Percentiles rank a stretch among this genome's conserved stretches.
Evolutionary conservation across 1,284 basidiomycete species (phyloP).

Genomic region (Marasmius sp.): DNA sequence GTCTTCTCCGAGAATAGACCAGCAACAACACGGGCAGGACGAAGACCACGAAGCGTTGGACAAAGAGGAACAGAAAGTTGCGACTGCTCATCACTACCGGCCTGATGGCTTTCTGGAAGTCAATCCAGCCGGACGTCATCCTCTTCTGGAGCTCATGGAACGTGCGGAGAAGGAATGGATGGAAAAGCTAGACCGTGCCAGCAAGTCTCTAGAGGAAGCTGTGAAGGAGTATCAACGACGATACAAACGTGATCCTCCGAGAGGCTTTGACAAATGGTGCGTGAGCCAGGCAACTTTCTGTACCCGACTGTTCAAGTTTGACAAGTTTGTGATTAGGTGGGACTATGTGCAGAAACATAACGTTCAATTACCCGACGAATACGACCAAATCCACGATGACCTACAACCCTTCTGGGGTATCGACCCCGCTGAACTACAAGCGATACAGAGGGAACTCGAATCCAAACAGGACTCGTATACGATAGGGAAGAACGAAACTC

Average conservation of each 20-base stretch:
- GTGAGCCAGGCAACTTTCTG: constrained; percentile 6
- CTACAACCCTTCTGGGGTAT: constrained; percentile 54
- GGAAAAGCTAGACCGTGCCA: constrained; percentile 49
- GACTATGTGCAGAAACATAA: constrained; percentile 51
- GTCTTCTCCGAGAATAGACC: too few species aligned
- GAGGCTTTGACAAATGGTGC: constrained; percentile 55
- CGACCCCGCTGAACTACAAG: constrained; percentile 37
- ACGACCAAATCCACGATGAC: constrained; percentile 50
- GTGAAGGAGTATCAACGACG: constrained; percentile 54
- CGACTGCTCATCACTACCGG: constrained; percentile 17
- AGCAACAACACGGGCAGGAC: not conserved
- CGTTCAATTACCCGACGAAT: constrained; percentile 57
- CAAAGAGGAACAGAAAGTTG: not conserved
- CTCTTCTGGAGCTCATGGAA: constrained; percentile 55
- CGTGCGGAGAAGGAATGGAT: constrained; percentile 52
- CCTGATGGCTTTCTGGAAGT: constrained; percentile 37
- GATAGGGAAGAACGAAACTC: constrained; percentile 32
- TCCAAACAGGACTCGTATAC: constrained; percentile 36
- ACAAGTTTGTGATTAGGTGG: constrained; percentile 43
- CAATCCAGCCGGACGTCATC: constrained; percentile 42
- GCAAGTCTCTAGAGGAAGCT: constrained; percentile 52
- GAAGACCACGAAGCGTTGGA: not conserved
- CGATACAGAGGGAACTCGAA: constrained; percentile 36
- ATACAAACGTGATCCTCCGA: constrained; percentile 46
- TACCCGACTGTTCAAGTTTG: not conserved